phyloP scores from a whole-genome alignment of 2,329 filamentous ascomycete genomes.

The Fonsecaea pedrosoi region DNA sequence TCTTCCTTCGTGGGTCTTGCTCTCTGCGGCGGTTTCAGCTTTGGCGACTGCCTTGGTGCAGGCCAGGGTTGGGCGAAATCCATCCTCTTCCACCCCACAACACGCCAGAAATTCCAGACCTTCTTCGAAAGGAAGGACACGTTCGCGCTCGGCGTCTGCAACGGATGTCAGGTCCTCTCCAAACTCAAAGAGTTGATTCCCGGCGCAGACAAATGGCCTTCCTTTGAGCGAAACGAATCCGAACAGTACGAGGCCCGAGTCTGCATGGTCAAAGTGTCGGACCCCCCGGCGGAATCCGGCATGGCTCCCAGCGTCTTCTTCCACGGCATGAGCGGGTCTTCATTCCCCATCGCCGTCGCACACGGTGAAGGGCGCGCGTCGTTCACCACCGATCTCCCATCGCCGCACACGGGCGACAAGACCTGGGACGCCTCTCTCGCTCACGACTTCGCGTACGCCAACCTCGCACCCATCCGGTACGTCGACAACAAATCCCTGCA shows the following conservation, averaged over 20 bases:
- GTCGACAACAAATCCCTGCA: slow-evolving; percentile 77
- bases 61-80: slow-evolving; percentile 96
- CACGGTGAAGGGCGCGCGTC: slow-evolving; percentile 88
- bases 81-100: slow-evolving; percentile 80
- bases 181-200: slow-evolving; percentile 84
- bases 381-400: slow-evolving; percentile 56
- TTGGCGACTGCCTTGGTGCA: slow-evolving; percentile 90
- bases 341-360: slow-evolving; percentile 83
- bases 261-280: slow-evolving; percentile 80
- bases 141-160: slow-evolving; percentile 93
- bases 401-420: slow-evolving; percentile 14
- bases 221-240: slow-evolving; percentile 81
- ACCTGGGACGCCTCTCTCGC: slow-evolving; percentile 51
- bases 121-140: slow-evolving; percentile 92
- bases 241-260: slow-evolving; percentile 91
- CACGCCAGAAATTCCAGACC: slow-evolving; percentile 75
- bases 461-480: slow-evolving; percentile 79
- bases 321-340: slow-evolving; percentile 81
- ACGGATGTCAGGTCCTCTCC: slow-evolving; percentile 94
- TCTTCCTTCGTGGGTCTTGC: slow-evolving; percentile 85
- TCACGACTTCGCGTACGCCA: slow-evolving; percentile 64
- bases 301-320: slow-evolving; percentile 77
- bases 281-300: slow-evolving; percentile 57
- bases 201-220: slow-evolving; percentile 81
- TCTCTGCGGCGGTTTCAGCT: slow-evolving; percentile 96